Conservation (phyloP, 2,329 filamentous ascomycete genomes). For the Chaetothyriales sp. region DNA sequence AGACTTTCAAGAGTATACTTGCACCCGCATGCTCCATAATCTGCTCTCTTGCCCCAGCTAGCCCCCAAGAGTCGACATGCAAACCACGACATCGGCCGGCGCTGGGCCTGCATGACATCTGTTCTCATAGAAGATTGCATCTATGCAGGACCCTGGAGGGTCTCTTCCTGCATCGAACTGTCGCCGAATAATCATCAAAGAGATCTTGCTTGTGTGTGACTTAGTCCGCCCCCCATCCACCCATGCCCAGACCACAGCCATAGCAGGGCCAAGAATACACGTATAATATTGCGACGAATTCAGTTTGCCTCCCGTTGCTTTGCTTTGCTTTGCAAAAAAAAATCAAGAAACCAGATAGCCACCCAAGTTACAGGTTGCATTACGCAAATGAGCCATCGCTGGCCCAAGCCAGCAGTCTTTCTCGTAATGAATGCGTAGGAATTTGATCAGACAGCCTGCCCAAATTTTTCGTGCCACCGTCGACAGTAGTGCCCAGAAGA, state of each 20-base stretch:
- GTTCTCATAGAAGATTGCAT: no score
- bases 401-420: conserved; percentile 8
- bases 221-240: not conserved
- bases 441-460: conserved; percentile 18
- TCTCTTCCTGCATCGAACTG: not conserved
- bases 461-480: conserved; percentile 6
- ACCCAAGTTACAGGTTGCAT: conserved; percentile 11
- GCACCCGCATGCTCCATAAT: no score
- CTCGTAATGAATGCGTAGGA: conserved; percentile 4
- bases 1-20: not conserved
- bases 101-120: not conserved
- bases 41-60: not conserved
- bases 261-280: not conserved
- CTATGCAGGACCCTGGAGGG: no score
- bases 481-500: conserved; percentile 9
- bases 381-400: conserved; percentile 11
- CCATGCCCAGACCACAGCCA: not conserved
- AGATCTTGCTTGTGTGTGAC: not conserved
- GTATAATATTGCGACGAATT: not conserved
- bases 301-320: not conserved
- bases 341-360: conserved; percentile 9
- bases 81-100: no score
- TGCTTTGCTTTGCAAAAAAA: conserved; percentile 1
- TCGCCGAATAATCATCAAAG: not conserved
- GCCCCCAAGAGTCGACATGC: not conserved